A percentile compares a stretch with the other conserved stretches of the same genome.
Conservation (phyloP, 805 yeast species). For the Lipomyces lipofer region DNA sequence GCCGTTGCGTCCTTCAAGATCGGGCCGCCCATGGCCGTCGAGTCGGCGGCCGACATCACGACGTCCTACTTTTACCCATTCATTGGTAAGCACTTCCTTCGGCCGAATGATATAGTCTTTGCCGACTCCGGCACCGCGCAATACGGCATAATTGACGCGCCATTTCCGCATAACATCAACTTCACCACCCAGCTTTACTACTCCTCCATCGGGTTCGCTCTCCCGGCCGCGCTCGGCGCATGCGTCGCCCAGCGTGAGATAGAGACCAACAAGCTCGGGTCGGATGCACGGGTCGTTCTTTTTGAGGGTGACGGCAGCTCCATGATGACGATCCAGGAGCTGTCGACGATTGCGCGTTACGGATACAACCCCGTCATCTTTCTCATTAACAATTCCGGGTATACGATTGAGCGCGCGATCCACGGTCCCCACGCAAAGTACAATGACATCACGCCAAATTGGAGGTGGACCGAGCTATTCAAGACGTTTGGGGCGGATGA, state of each 20-base stretch:
- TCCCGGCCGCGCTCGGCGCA: conserved; percentile 84
- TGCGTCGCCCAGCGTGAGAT: conserved; percentile 68
- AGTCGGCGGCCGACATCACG: conserved; percentile 34
- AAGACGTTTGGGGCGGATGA: conserved; percentile 58
- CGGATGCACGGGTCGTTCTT: conserved; percentile 55
- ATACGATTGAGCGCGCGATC: conserved; percentile 85
- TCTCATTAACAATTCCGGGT: conserved; percentile 81
- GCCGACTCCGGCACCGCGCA: conserved; percentile 83
- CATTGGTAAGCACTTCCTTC: conserved; percentile 46
- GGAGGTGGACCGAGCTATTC: conserved; percentile 78
- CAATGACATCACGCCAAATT: conserved; percentile 76
- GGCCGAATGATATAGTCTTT: conserved; percentile 68
- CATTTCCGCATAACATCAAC: conserved; percentile 54
- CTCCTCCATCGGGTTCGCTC: conserved; percentile 84
- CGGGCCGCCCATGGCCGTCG: conserved; percentile 27
- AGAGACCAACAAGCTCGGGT: conserved; percentile 37
- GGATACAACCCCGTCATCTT: conserved; percentile 67
- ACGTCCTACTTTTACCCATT: conserved; percentile 42
- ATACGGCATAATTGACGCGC: conserved; percentile 70
- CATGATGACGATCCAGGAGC: conserved; percentile 85
- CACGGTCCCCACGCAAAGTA: conserved; percentile 74
- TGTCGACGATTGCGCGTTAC: conserved; percentile 62
- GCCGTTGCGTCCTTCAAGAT: conserved; percentile 35
- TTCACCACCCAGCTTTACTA: conserved; percentile 66
- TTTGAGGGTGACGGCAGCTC: conserved; percentile 94